Conservation (phyloP, 2,329 filamentous ascomycete genomes). For the Botrytis aclada region DNA sequence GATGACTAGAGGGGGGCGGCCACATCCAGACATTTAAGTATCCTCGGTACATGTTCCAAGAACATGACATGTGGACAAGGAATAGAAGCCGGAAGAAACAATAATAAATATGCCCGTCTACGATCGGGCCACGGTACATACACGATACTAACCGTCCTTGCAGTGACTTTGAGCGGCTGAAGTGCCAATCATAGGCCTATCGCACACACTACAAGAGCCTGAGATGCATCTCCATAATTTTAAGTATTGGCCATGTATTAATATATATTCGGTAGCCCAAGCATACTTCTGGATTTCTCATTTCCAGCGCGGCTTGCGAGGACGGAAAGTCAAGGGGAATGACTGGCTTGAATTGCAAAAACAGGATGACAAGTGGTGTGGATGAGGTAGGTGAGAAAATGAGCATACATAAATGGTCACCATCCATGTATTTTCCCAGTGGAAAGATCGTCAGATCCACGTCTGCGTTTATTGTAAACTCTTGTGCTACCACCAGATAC, state of each 20-base stretch:
- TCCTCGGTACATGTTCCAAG: conserved; percentile 33
- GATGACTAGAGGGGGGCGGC: conserved; percentile 29
- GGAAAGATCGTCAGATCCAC: conserved; percentile 17
- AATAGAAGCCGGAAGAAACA: conserved; percentile 24
- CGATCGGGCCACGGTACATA: conserved; percentile 45
- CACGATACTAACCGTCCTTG: conserved; percentile 21
- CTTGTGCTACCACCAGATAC: conserved; percentile 5
- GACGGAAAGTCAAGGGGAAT: conserved; percentile 7
- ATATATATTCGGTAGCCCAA: conserved; percentile 4
- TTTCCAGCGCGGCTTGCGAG: conserved; percentile 21
- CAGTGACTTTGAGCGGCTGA: conserved; percentile 44
- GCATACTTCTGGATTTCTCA: conserved; percentile 12
- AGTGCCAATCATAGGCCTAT: conserved; percentile 8
- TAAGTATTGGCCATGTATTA: conserved; percentile 17
- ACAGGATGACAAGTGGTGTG: conserved; percentile 11
- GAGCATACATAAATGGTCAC: conserved; percentile 11
- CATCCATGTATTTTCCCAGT: conserved; percentile 15
- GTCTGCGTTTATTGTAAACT: conserved; percentile 14
- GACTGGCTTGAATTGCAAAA: conserved; percentile 1
- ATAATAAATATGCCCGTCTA: conserved; percentile 28
- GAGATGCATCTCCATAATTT: background rate
- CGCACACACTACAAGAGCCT: background rate
- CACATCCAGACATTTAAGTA: conserved; percentile 30
- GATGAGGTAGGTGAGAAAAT: conserved; percentile 1
- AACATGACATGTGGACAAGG: conserved; percentile 34